Base-by-base conservation (phyloP, 176 grass and related monocot genomes). In the Hordeum marinum region DNA sequence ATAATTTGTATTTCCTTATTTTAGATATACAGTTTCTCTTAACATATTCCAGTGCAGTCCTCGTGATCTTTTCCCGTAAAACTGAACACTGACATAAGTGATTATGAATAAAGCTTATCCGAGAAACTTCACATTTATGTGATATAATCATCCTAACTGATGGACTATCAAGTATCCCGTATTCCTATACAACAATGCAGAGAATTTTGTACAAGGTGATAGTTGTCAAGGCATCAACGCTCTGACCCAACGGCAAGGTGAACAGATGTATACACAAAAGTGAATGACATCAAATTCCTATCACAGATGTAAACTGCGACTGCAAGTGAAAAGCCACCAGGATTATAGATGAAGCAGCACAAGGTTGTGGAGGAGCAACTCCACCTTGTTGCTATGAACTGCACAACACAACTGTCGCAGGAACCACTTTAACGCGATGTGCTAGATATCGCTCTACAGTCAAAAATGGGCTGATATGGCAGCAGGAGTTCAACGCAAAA, bases 1-100 rank as follows among this genome's bases (percentile, higher is more conserved):
- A 81, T 54, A 52, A 66, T 55, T 39, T 80, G 35, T 75, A 32
- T 64, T 39, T 55, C n/a, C 41, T 26, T 64, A 21, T 87, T 77
- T 72, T 25, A 26, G 57, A 11, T 58, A 41, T 54, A 54, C 6
- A n/a, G 11, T 41, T 64, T 52, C 36, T 70, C 48, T 84, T 31
- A 63, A 72, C 32, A 62, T 63, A 61, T 61, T 46, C 32, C 26
- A 57, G 25, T 66, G 73, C 20, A 2, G 45, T 15, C 54, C 55
- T 77, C 32, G 7, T 12, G 13, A 59, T 24, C 18, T 14, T 86
- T 64, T 73, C 77, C n/a, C 32, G 20, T 80, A 37, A 80, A 86
- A 40, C 14, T 72, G 24, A 80, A 80, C 20, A 40, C 25, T 31
- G 64, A 85, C 15, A 29, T 29, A 36, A 24, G 54, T 41, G 20